Evolutionary conservation across 1,284 basidiomycete species (phyloP).

Genomic region (Sphaerobolus stellatus): DNA sequence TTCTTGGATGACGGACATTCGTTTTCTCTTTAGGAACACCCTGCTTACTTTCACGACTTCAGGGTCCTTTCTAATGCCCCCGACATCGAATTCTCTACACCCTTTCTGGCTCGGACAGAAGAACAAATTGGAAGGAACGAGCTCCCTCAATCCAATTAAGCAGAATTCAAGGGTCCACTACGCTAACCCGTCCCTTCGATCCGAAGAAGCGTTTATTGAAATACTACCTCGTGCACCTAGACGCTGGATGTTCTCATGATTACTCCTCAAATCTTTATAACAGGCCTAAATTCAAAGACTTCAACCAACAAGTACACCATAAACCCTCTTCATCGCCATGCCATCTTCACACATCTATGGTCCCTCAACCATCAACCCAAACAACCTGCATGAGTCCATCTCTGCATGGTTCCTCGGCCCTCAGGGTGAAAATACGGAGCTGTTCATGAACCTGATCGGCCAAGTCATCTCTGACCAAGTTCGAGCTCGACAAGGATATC

Average conservation of each 20-base stretch:
- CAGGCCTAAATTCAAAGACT: not conserved
- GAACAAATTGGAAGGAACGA: too few relatives aligned
- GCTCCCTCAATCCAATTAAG: too few relatives aligned
- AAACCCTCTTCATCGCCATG: not conserved
- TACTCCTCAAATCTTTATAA: too few relatives aligned
- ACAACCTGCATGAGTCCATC: slow-evolving; percentile 17
- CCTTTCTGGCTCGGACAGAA: too few relatives aligned
- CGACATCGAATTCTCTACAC: too few relatives aligned
- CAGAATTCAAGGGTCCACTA: too few relatives aligned
- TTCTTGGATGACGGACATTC: too few relatives aligned
- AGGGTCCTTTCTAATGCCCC: too few relatives aligned
- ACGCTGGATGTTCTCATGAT: not conserved
- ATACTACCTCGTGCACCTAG: not conserved
- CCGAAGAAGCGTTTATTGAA: not conserved
- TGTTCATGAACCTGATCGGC: slow-evolving; percentile 20
- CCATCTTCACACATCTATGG: not conserved
- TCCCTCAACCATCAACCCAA: not conserved
- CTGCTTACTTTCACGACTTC: too few relatives aligned
- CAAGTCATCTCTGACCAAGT: slow-evolving; percentile 16
- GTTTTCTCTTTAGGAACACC: too few relatives aligned
- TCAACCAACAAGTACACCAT: not conserved
- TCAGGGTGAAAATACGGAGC: slow-evolving; percentile 25
- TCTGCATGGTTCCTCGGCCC: slow-evolving; percentile 32
- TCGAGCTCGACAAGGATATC: slow-evolving; percentile 16
- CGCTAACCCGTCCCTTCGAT: too few relatives aligned